These are phyloP conservation scores for Tolypocladium pustulatum DNA, from an alignment of 2,329 filamentous ascomycete species.

Conservation along the genomic window DNA sequence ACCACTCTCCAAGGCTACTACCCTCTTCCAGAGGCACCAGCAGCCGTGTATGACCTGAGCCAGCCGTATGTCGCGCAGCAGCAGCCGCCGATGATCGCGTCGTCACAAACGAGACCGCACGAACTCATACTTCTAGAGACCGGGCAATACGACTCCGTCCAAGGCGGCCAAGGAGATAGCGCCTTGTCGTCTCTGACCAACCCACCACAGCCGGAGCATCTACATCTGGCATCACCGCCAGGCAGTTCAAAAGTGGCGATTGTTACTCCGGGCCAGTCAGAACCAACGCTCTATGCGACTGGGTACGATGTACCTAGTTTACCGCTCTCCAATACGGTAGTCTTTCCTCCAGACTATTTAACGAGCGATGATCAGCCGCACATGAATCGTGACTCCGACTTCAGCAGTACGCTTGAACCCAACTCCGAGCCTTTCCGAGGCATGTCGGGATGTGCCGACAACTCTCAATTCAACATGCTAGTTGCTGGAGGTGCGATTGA, in stretches of 20 bases:
- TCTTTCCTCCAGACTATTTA: background rate
- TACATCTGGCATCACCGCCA: background rate
- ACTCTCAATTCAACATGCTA: background rate
- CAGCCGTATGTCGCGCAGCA: constrained; percentile 21
- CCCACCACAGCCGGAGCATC: constrained; percentile 1
- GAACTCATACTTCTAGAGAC: background rate
- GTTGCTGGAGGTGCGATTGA: background rate
- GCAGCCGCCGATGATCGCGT: constrained; percentile 7
- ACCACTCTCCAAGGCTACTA: constrained; percentile 20
- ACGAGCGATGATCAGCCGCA: background rate
- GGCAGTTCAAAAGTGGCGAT: background rate
- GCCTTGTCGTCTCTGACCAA: background rate
- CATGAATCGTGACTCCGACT: background rate
- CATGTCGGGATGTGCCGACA: background rate
- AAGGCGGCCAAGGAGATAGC: background rate
- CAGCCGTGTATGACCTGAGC: constrained; percentile 16
- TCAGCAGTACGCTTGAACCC: background rate
- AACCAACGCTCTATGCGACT: background rate
- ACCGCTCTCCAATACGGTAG: background rate
- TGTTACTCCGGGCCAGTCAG: background rate
- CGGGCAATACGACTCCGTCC: background rate
- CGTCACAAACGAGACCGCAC: background rate
- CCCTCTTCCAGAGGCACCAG: constrained; percentile 13
- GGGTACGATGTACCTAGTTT: background rate
- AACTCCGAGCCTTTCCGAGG: background rate